Evolutionary conservation across 1,284 basidiomycete genomes (phyloP).

Genomic region (Rhodotorula sp.): DNA sequence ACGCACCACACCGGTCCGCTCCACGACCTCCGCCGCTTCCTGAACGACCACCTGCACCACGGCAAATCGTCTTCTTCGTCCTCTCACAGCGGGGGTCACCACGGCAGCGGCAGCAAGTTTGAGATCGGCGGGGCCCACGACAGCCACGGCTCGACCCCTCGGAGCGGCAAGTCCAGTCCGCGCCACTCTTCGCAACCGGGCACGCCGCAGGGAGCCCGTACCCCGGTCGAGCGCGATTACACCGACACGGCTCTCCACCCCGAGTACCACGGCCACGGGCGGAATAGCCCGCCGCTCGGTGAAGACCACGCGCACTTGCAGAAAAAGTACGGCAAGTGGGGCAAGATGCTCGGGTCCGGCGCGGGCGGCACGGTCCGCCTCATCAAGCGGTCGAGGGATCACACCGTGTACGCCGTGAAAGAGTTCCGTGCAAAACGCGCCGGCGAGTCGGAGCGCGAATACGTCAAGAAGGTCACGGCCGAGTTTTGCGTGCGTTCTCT

Average conservation of each 20-base stretch:
- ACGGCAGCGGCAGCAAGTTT: slow-evolving; percentile 15
- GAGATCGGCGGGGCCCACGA: slow-evolving; percentile 19
- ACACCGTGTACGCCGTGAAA: slow-evolving; percentile 88
- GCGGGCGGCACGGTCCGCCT: slow-evolving; percentile 96
- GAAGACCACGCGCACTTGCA: slow-evolving; percentile 76
- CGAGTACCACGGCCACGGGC: slow-evolving; percentile 43
- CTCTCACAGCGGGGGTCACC: neutral
- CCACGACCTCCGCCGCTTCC: slow-evolving; percentile 86
- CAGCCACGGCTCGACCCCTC: slow-evolving; percentile 22
- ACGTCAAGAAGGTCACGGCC: slow-evolving; percentile 98
- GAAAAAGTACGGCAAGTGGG: slow-evolving; percentile 99
- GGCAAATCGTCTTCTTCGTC: slow-evolving; percentile 46
- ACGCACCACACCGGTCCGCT: slow-evolving; percentile 62
- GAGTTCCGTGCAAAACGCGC: slow-evolving; percentile 87
- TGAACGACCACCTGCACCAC: slow-evolving; percentile 81
- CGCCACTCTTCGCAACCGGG: slow-evolving; percentile 23
- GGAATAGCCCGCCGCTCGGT: slow-evolving; percentile 50
- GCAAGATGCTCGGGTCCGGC: slow-evolving; percentile 88
- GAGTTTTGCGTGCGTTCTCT: slow-evolving; percentile 71
- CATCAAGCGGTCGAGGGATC: slow-evolving; percentile 71
- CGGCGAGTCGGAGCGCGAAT: slow-evolving; percentile 91
- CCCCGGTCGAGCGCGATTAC: slow-evolving; percentile 45
- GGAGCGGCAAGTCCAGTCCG: slow-evolving; percentile 39
- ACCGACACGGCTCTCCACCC: slow-evolving; percentile 35
- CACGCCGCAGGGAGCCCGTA: slow-evolving; percentile 33